A percentile compares a stretch with the other conserved stretches of the same genome.
phyloP scores from a whole-genome alignment of 805 yeast genomes.

The Metschnikowia cubensis region DNA sequence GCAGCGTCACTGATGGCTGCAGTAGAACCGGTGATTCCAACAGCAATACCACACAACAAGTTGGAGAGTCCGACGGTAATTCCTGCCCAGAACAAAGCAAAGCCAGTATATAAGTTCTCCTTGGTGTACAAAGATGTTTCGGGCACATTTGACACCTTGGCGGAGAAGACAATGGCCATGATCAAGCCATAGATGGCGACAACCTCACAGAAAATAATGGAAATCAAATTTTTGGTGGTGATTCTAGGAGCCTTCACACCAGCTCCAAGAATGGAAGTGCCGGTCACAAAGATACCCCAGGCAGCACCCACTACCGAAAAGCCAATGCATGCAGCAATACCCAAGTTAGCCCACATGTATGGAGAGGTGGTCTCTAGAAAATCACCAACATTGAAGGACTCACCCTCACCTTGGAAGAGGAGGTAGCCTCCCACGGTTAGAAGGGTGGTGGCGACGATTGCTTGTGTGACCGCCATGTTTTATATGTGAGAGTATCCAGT shows the following conservation, averaged over 20 bases:
- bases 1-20: slow-evolving; percentile 98
- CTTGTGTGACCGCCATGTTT: slow-evolving; percentile 19
- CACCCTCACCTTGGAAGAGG: slow-evolving; percentile 91
- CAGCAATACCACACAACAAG: slow-evolving; percentile 94
- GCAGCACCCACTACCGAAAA: slow-evolving; percentile 96
- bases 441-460: slow-evolving; percentile 30
- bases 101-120: slow-evolving; percentile 90
- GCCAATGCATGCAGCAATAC: slow-evolving; percentile 89
- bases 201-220: slow-evolving; percentile 97
- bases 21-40: slow-evolving; percentile 97
- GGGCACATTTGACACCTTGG: slow-evolving; percentile 73
- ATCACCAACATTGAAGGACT: slow-evolving; percentile 85
- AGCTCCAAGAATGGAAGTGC: slow-evolving; percentile 92
- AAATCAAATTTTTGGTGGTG: slow-evolving; percentile 92
- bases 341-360: slow-evolving; percentile 93
- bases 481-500: not conserved
- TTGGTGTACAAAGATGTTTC: slow-evolving; percentile 63
- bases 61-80: slow-evolving; percentile 91
- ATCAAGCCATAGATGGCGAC: slow-evolving; percentile 97
- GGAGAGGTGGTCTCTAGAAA: slow-evolving; percentile 85
- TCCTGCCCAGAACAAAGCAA: slow-evolving; percentile 97
- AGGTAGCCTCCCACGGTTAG: slow-evolving; percentile 49
- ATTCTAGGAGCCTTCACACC: slow-evolving; percentile 98
- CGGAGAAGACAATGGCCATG: slow-evolving; percentile 94
- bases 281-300: slow-evolving; percentile 98